Evolutionary conservation across 805 yeast genomes (phyloP), one percentile per base, ranked within the genome.

Genomic region (Kodamaea sagamina): DNA sequence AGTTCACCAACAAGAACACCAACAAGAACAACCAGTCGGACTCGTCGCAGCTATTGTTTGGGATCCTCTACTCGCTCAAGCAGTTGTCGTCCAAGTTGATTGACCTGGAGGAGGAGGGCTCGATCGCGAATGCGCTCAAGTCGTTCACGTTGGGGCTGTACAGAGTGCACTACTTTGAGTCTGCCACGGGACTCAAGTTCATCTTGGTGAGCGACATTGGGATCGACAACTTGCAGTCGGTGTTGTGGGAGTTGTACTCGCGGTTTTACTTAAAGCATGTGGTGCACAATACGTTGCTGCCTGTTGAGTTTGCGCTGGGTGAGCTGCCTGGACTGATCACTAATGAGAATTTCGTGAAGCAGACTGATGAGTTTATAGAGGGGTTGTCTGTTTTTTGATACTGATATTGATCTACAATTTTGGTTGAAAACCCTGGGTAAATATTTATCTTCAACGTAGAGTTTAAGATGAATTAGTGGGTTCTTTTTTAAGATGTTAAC

Each of bases 31-130:
- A 81, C 56, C 74, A 77, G 34, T 84, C 83, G 38, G 89, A 89
- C 57, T 71, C 79, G 10, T 83, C 93, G 6, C 85, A 92, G 61
- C 75, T 93, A 25, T 71, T 93, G 10, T 93, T 88, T 59, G 99
- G 99, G 9, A 80, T 87, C 29, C 69, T 88, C 7, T 86, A 81
- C 59, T 89, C 97, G 9, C 64, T 92, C 47, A 75, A 89, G 41
- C 87, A 84, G 48, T 78, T 93, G 28, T 77, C 92, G 0, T 72
- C 79, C n/a, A 82, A 71, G 49, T 55, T 76, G 37, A 71, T 68
- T 17, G 66, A 59, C 37, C 50, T 51, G 24, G 43, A 43, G 6
- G 43, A 43, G 6, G 44, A 29, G 11, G 52, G 44, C 10, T 21
- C 42, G 8, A 49, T 41, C 19, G 39, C 46, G 28, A 74, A 75